Evolutionary conservation across 163 green algal species (phyloP).

Genomic region (Chloroidium sp.): DNA sequence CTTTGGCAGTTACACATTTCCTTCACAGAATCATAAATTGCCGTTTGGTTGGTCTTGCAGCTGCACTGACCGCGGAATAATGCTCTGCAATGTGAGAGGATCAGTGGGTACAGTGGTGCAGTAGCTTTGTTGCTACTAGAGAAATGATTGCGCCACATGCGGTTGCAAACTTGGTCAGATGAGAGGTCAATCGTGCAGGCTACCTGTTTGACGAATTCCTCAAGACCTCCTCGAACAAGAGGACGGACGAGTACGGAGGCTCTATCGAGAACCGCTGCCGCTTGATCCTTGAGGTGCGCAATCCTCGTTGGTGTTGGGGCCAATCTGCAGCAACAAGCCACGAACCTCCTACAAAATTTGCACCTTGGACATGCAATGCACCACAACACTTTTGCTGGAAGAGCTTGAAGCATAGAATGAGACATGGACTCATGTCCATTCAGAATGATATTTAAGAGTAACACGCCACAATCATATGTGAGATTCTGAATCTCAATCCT

Average conservation of each 20-base stretch:
- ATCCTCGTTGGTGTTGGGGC: neutral
- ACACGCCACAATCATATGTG: too few species aligned
- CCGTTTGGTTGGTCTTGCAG: neutral
- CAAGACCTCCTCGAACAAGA: conserved; percentile 61
- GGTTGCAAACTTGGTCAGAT: too few species aligned
- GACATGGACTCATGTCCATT: too few species aligned
- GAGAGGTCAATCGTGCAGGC: conserved; percentile 1
- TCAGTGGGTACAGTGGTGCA: neutral
- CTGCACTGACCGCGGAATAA: neutral
- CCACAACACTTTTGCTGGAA: too few species aligned
- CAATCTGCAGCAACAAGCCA: too few species aligned
- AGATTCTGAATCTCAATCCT: too few species aligned
- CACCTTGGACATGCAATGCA: too few species aligned
- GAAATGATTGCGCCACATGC: neutral
- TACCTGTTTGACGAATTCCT: conserved; percentile 74
- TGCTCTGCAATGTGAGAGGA: neutral
- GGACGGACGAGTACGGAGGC: conserved; percentile 62
- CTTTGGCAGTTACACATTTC: neutral
- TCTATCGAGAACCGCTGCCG: conserved; percentile 67
- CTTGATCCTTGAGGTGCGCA: conserved; percentile 54
- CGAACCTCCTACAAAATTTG: too few species aligned
- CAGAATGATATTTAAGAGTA: too few species aligned
- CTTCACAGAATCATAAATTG: too few species aligned
- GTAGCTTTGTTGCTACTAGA: neutral
- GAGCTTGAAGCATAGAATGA: too few species aligned